Percentiles rank a stretch among this genome's conserved stretches.
These are phyloP conservation scores for Boletales sp. DNA, from an alignment of 768 basidiomycete genomes.

Conservation along the genomic window DNA sequence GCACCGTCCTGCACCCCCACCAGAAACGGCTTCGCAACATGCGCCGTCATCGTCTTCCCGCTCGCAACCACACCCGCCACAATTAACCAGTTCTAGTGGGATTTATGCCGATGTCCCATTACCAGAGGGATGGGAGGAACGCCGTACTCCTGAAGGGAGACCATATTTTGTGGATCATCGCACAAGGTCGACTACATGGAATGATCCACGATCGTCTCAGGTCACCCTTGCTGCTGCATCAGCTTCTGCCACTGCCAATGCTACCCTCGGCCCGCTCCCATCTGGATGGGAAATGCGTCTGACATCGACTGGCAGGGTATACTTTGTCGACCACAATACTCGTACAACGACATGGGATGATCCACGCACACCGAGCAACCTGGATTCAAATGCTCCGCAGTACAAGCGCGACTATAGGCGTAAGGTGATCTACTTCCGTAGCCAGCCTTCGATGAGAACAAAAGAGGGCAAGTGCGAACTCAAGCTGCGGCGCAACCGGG, in stretches of 20 bases:
- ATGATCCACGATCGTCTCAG: constrained; percentile 68
- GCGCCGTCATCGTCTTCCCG: constrained; percentile 9
- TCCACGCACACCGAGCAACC: constrained; percentile 75
- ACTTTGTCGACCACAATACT: constrained; percentile 92
- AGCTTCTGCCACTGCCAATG: constrained; percentile 42
- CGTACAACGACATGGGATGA: constrained; percentile 93
- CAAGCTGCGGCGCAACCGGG: constrained; percentile 73
- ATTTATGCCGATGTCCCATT: constrained; percentile 63
- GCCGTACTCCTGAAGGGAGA: constrained; percentile 83
- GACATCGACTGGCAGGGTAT: constrained; percentile 79
- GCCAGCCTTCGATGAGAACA: constrained; percentile 79
- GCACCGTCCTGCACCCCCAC: constrained; percentile 46
- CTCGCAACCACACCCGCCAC: constrained; percentile 18
- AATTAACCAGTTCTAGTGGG: constrained; percentile 28
- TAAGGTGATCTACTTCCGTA: constrained; percentile 91
- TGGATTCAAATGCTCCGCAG: constrained; percentile 89
- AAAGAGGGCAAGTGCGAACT: constrained; percentile 82
- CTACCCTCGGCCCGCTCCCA: constrained; percentile 77
- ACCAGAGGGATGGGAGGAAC: constrained; percentile 90
- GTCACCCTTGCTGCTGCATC: constrained; percentile 44
- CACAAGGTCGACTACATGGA: constrained; percentile 87
- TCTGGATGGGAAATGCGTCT: constrained; percentile 95
- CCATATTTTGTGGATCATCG: constrained; percentile 76
- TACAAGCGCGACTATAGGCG: constrained; percentile 92
- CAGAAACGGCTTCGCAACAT: constrained; percentile 21